Base-by-base conservation (phyloP, 2,329 filamentous ascomycete species). In the Hypomyces perniciosus region DNA sequence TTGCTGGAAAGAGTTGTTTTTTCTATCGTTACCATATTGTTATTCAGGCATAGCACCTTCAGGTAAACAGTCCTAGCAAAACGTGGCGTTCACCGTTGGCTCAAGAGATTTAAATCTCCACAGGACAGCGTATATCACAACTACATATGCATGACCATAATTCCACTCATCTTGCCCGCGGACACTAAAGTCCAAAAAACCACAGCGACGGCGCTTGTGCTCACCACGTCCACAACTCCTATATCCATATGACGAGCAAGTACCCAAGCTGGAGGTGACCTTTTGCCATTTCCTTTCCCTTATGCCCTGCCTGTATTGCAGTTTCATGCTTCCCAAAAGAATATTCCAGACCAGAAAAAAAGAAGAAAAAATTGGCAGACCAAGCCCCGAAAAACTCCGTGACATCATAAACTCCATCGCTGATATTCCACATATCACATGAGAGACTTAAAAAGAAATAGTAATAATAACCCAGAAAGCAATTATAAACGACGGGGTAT, bases 361-460 rank as follows among this genome's bases (percentile, higher is more conserved):
- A 12, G 31, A 42, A 28, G 30, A 34, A 27, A 39, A 44, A n/a
- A 51, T 6, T 13, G 35, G 8, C 33, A 50, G 44, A 10, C 39
- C 30, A 48, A 13, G 33, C 45, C 13, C 39, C 49, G 33, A 44
- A 35, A 37, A 53, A 53, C 51, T 53, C 51, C 51, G 38, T 53
- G 35, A 12, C 46, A 31, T 48, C 51, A 38, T 28, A 51, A 65
- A 66, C 64, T 66, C 64, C 64, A 54, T 62, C 64, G 64, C 64
- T 66, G 59, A 54, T 56, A 64, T 61, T 53, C 61, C 61, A 52
- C 58, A 62, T 58, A 52, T 62, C 57, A 60, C 60, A 54, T 59
- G 48, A 60, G 50, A 44, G 55, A 51, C 52, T 50, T 54, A 55
- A 61, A 57, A 46, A 57, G 51, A 58, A 48, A 54, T 57, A 56